A percentile compares a stretch with the other conserved stretches of the same genome.
Conservation (phyloP, 495 filamentous ascomycete genomes). For the Cercophora samala region DNA sequence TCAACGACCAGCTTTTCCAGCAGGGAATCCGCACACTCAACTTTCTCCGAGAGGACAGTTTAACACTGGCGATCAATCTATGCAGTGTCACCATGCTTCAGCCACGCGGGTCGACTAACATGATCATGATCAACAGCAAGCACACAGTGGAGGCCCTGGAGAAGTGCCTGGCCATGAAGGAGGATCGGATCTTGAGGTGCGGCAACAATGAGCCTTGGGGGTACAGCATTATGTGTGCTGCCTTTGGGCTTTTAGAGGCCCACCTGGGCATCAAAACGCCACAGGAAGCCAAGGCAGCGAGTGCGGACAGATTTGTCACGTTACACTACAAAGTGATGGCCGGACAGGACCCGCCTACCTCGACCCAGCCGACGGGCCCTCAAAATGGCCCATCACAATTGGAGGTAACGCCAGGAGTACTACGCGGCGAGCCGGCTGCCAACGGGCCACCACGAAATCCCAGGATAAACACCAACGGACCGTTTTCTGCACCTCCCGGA, state of each 20-base stretch:
- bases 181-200: slow-evolving; percentile 45
- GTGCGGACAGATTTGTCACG: slow-evolving; percentile 39
- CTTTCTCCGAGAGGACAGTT: slow-evolving; percentile 40
- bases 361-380: slow-evolving; percentile 20
- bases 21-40: slow-evolving; percentile 41
- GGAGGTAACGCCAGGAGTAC: neutral
- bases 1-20: slow-evolving; percentile 41
- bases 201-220: slow-evolving; percentile 48
- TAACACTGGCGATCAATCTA: slow-evolving; percentile 44
- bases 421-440: neutral
- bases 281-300: slow-evolving; percentile 39
- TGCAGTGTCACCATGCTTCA: slow-evolving; percentile 50
- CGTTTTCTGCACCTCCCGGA: neutral
- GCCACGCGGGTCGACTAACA: slow-evolving; percentile 43
- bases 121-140: slow-evolving; percentile 45
- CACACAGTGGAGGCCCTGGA: slow-evolving; percentile 43
- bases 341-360: slow-evolving; percentile 39
- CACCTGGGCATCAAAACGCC: slow-evolving; percentile 39
- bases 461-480: neutral
- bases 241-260: slow-evolving; percentile 41
- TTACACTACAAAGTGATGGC: slow-evolving; percentile 43
- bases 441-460: neutral
- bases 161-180: slow-evolving; percentile 43
- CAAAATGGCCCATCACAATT: neutral
- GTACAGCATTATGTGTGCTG: slow-evolving; percentile 45